Evolutionary conservation across 1,284 basidiomycete species (phyloP).

Genomic region (Porogramme epimiltina): DNA sequence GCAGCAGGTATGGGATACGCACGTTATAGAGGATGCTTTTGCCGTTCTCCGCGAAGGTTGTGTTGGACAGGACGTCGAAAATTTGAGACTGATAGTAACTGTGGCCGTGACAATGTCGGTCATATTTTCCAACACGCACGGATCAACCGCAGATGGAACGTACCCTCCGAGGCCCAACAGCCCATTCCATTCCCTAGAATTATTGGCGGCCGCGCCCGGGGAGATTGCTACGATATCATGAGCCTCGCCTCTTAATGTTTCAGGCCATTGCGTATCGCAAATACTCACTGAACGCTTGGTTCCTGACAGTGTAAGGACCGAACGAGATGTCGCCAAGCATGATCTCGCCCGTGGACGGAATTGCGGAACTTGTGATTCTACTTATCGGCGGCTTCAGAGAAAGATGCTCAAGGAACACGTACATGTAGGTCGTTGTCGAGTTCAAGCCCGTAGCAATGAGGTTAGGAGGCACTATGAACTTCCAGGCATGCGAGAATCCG

Average conservation of each 20-base stretch:
- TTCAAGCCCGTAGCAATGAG: conserved; percentile 8
- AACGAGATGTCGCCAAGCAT: conserved; percentile 17
- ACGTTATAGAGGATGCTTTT: conserved; percentile 23
- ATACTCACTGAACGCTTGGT: conserved; percentile 24
- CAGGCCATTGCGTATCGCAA: no score
- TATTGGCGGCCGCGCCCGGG: neutral
- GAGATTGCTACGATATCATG: neutral
- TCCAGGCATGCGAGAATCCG: neutral
- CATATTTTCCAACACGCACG: no score
- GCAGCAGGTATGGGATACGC: neutral
- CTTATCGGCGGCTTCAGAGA: neutral
- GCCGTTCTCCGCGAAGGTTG: conserved; percentile 11
- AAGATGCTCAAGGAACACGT: neutral
- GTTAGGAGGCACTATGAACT: conserved; percentile 1
- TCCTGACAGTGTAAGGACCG: conserved; percentile 20
- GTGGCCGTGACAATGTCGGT: no score
- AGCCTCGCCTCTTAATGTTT: no score
- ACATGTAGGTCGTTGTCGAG: conserved; percentile 9
- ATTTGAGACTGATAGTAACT: no score
- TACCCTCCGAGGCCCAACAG: conserved; percentile 24
- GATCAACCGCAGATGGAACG: no score
- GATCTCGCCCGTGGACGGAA: conserved; percentile 7
- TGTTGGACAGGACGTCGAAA: neutral
- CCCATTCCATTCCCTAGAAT: conserved; percentile 7
- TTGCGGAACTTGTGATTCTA: no score